A percentile compares a stretch with the other conserved stretches of the same genome.
Evolutionary conservation across 306 rosid species (phyloP).

Genomic region (Mimosa pudica): DNA sequence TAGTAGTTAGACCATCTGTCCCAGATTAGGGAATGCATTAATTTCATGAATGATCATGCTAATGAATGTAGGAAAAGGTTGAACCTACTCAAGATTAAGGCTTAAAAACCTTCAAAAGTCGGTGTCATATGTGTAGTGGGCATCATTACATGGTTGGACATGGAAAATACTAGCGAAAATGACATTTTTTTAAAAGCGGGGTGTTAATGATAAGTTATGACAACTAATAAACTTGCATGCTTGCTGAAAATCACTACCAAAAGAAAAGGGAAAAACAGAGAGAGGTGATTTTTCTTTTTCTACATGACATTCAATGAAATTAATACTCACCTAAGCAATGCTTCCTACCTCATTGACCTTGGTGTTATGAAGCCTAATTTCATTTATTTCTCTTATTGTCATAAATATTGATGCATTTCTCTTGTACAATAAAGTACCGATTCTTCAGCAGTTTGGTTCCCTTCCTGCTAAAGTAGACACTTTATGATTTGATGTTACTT

Average conservation of each 20-base stretch:
- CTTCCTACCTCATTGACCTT: constrained; percentile 4
- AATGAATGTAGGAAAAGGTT: neutral
- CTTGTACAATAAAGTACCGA: constrained; percentile 8
- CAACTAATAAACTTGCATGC: neutral
- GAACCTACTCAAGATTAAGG: constrained; percentile 6
- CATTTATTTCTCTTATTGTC: neutral
- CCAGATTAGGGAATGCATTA: neutral
- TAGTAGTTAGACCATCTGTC: neutral
- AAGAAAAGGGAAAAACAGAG: neutral
- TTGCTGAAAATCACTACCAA: neutral
- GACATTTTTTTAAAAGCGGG: constrained; percentile 10
- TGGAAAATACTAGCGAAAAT: neutral
- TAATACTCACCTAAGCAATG: neutral
- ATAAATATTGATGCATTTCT: neutral
- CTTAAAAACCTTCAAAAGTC: constrained; percentile 29
- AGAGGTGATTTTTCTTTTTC: neutral
- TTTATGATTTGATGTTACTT: neutral
- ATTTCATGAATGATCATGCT: neutral
- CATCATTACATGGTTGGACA: neutral
- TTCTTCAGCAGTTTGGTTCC: constrained; percentile 10
- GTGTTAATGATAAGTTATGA: constrained; percentile 5
- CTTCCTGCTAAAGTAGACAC: constrained; percentile 8
- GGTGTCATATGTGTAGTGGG: constrained; percentile 12
- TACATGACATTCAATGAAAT: constrained; percentile 17
- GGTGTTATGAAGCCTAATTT: neutral